phyloP scores from a whole-genome alignment of 352 stramenopile species.

The Phytophthora hibernalis region DNA sequence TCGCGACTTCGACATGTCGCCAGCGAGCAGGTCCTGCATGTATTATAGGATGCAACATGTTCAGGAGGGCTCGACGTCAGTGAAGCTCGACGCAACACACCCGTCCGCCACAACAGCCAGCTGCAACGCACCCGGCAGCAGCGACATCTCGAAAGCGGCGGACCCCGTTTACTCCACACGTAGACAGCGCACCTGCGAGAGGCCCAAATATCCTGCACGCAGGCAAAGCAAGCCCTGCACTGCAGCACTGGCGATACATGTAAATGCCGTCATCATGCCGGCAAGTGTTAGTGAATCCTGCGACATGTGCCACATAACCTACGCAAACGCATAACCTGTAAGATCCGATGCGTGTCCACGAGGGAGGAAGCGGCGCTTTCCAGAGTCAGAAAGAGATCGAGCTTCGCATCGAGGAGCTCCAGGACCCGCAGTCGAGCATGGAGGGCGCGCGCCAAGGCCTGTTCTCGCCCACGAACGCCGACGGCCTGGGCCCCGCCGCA shows the following conservation, averaged over 20 bases:
- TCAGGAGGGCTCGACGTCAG: too few relatives aligned
- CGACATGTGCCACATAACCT: slow-evolving; percentile 23
- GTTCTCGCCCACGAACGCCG: slow-evolving; percentile 40
- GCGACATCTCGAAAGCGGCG: slow-evolving; percentile 1
- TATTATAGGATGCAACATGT: too few relatives aligned
- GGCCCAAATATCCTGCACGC: too few relatives aligned
- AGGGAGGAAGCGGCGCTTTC: slow-evolving; percentile 26
- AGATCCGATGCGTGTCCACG: slow-evolving; percentile 15
- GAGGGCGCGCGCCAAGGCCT: slow-evolving; percentile 35
- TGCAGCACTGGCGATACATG: not conserved
- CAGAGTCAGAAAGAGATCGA: slow-evolving; percentile 27
- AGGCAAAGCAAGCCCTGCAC: slow-evolving; percentile 4
- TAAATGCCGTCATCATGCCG: slow-evolving; percentile 26
- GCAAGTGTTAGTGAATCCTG: slow-evolving; percentile 22
- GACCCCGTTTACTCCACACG: slow-evolving; percentile 14
- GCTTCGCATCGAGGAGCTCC: slow-evolving; percentile 6
- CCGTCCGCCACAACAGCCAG: not conserved
- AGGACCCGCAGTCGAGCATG: slow-evolving; percentile 19
- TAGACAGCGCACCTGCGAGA: slow-evolving; percentile 7
- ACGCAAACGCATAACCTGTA: slow-evolving; percentile 23
- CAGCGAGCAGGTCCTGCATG: too few relatives aligned
- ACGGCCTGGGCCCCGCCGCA: slow-evolving; percentile 20
- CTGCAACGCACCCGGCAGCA: not conserved
- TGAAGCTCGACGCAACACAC: not conserved
- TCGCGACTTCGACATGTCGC: too few relatives aligned